Evolutionary conservation across 2,329 filamentous ascomycete genomes (phyloP).

Genomic region (Diaporthe velutina): DNA sequence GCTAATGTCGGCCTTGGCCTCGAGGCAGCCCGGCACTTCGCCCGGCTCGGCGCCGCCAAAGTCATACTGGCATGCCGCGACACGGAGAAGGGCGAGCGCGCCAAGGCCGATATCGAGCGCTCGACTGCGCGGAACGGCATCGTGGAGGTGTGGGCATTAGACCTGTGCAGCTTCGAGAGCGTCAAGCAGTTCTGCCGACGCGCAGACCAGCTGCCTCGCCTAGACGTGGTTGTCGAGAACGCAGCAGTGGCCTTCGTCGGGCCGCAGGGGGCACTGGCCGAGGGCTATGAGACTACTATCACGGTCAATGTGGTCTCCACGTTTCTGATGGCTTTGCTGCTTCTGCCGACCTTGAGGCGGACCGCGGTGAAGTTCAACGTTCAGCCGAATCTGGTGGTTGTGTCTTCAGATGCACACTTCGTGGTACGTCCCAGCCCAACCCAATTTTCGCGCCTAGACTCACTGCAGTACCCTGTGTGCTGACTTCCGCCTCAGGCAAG

Average conservation of each 20-base stretch:
- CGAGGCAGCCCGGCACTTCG: constrained; percentile 54
- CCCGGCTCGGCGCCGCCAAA: constrained; percentile 50
- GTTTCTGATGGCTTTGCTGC: constrained; percentile 56
- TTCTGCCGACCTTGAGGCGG: constrained; percentile 57
- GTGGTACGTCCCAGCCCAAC: constrained; percentile 42
- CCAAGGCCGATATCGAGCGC: constrained; percentile 52
- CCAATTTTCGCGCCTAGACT: not conserved
- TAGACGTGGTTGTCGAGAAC: constrained; percentile 59
- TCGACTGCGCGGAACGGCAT: constrained; percentile 43
- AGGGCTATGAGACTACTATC: constrained; percentile 58
- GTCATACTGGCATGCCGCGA: constrained; percentile 56
- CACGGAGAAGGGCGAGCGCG: constrained; percentile 52
- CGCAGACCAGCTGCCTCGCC: constrained; percentile 50
- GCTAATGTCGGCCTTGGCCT: constrained; percentile 56
- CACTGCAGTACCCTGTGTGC: too few relatives aligned
- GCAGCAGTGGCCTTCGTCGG: constrained; percentile 49
- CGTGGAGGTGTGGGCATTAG: constrained; percentile 64
- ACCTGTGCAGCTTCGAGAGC: constrained; percentile 61
- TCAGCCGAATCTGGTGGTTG: constrained; percentile 53
- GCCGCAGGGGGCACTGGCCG: constrained; percentile 42
- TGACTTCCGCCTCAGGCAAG: constrained; percentile 43
- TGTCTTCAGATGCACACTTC: constrained; percentile 54
- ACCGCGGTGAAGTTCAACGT: constrained; percentile 51
- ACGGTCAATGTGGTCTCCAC: constrained; percentile 63
- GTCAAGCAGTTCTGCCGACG: constrained; percentile 56